Evolutionary conservation across 495 filamentous ascomycete genomes (phyloP), one percentile per base, ranked within the genome.

Genomic region (Antarctomyces pellizariae): DNA sequence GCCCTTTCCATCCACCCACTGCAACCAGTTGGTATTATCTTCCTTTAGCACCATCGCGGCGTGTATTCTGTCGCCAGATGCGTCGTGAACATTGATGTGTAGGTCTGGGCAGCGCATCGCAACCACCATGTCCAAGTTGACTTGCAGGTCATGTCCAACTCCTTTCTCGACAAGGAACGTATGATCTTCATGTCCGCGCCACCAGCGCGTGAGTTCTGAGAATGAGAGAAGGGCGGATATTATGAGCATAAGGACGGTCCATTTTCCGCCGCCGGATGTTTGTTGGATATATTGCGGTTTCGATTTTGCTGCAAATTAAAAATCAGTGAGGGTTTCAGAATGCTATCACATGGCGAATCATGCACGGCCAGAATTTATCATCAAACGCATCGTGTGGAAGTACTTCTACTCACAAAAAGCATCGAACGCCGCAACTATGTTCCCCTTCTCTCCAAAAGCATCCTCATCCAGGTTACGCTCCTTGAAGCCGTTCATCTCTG

Each of bases 61-160:
- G 4, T 91, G 59, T 40, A 95, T 82, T 21, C 76, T 64, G 49
- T 99, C 86, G 16, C 86, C 77, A 0, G 76, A 64, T 8, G 82
- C 89, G 48, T 99, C 86, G 54, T 99, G 86, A 27, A 95, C 83
- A 57, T 99, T 99, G 49, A 99, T 56, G 50, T 90, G 77, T 11
- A 99, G 59, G 42, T 82, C 68, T 18, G 61, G 53, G 58, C 86
- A 99, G 39, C 58, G 52, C 86, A 99, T 99, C 17, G 64, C 57
- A n/a, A 95, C 53, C 1, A 93, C 77, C 16, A 90, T 66, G 53
- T 99, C 86, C 17, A 95, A 56, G 56, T 99, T 99, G 48, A 99
- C 75, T 52, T 92, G 77, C 34, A 99, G 63, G 19, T 63, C 52
- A 48, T 82, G 83, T 0, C 73, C 72, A 24, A 95, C 62, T 44